A percentile compares a stretch with the other conserved stretches of the same genome.
Conservation (phyloP, 2,329 filamentous ascomycete species). For the Apiospora phragmitis region DNA sequence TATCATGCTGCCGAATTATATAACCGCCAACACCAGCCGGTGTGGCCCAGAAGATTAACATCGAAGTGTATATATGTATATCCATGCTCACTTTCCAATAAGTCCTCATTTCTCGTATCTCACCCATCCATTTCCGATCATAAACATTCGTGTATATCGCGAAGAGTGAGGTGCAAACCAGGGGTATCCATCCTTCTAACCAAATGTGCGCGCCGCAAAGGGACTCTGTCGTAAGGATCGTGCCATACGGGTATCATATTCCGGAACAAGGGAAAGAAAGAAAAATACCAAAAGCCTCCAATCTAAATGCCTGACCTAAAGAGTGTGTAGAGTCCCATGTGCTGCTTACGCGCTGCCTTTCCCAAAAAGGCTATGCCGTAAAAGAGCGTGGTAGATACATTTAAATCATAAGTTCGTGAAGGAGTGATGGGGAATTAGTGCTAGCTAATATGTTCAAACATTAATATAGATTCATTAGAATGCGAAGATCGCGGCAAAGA, state of each 20-base stretch:
- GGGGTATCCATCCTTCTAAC: neutral
- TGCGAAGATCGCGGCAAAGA: slow-evolving; percentile 27
- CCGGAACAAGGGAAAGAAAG: neutral
- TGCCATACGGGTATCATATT: slow-evolving; percentile 17
- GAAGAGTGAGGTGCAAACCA: neutral
- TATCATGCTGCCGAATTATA: neutral
- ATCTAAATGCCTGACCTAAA: neutral
- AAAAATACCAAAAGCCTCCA: neutral
- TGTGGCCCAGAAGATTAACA: slow-evolving; percentile 17
- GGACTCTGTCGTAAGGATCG: slow-evolving; percentile 14
- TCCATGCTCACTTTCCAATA: neutral
- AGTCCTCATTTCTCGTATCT: slow-evolving; percentile 4
- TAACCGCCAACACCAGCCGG: neutral
- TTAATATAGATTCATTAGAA: slow-evolving; percentile 23
- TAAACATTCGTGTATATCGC: neutral
- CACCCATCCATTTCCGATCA: slow-evolving; percentile 9
- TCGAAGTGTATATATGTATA: slow-evolving; percentile 17
- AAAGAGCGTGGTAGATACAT: slow-evolving; percentile 18
- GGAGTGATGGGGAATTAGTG: slow-evolving; percentile 12
- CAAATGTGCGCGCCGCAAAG: neutral
- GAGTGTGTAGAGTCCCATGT: slow-evolving; percentile 16
- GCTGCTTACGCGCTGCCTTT: neutral
- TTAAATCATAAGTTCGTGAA: slow-evolving; percentile 9
- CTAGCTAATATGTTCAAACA: slow-evolving; percentile 16
- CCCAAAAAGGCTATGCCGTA: neutral